Evolutionary conservation across 345 rosid genomes (phyloP).

Genomic region (Brassica rapa): DNA sequence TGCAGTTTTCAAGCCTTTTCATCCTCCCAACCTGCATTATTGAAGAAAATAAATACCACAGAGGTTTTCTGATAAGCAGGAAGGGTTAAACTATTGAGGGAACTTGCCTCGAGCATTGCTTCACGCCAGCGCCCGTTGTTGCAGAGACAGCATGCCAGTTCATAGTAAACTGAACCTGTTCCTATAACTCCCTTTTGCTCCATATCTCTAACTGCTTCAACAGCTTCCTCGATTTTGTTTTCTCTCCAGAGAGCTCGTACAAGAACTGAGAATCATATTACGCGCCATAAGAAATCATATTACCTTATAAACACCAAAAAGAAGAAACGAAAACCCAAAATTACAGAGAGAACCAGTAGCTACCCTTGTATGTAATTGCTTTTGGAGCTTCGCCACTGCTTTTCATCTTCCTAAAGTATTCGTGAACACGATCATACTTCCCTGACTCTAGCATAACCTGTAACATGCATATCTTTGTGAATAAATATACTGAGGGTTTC

Average conservation of each 20-base stretch:
- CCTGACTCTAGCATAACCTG: slow-evolving; percentile 94
- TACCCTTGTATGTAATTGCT: slow-evolving; percentile 84
- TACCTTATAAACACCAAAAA: neutral
- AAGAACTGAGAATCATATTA: slow-evolving; percentile 52
- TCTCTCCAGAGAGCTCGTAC: slow-evolving; percentile 85
- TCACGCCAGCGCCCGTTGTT: slow-evolving; percentile 77
- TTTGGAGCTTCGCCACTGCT: slow-evolving; percentile 69
- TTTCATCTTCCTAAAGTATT: slow-evolving; percentile 72
- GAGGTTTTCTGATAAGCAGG: neutral
- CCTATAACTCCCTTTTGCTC: slow-evolving; percentile 88
- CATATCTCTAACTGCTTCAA: slow-evolving; percentile 85
- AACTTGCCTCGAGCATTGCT: slow-evolving; percentile 71
- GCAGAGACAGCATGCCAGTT: slow-evolving; percentile 90
- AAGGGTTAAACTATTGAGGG: neutral
- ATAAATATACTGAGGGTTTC: neutral
- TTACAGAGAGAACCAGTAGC: slow-evolving; percentile 14
- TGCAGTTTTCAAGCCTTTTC: slow-evolving; percentile 56
- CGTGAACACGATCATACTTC: slow-evolving; percentile 74
- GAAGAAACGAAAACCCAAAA: neutral
- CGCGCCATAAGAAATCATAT: neutral
- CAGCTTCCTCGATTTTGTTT: slow-evolving; percentile 72
- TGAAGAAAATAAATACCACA: neutral
- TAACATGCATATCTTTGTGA: slow-evolving; percentile 34
- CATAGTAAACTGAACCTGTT: slow-evolving; percentile 77
- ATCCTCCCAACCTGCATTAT: slow-evolving; percentile 66